These are phyloP conservation scores for Pythium rhizo-oryzae DNA, from an alignment of 352 stramenopile species.

Conservation along the genomic window DNA sequence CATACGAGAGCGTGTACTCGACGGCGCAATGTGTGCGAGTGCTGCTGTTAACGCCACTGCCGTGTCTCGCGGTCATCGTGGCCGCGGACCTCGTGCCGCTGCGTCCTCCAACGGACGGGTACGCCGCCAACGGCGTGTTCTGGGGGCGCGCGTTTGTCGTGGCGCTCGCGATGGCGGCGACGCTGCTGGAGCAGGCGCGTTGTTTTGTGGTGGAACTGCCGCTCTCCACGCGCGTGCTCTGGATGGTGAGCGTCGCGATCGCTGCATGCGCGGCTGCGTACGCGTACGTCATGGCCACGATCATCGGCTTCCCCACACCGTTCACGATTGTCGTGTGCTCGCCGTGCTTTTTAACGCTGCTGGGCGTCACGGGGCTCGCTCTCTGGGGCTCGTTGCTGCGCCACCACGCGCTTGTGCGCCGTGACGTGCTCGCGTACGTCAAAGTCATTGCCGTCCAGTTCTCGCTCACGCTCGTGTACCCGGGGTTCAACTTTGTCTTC, in stretches of 20 bases:
- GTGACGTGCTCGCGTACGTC: neutral
- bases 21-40: neutral
- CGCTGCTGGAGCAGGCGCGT: slow-evolving; percentile 2
- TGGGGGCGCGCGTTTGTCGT: neutral
- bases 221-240: neutral
- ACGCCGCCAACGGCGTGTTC: neutral
- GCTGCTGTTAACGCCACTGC: too few relatives aligned
- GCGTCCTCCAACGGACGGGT: neutral
- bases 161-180: neutral
- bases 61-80: neutral
- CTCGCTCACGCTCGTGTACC: slow-evolving; percentile 6
- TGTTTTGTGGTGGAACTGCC: neutral
- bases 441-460: slow-evolving; percentile 2
- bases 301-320: slow-evolving; percentile 4
- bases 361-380: too few relatives aligned
- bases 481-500: slow-evolving; percentile 20
- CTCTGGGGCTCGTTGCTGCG: neutral
- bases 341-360: too few relatives aligned
- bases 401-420: neutral
- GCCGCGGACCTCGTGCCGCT: slow-evolving; percentile 4
- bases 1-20: neutral
- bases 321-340: slow-evolving; percentile 26
- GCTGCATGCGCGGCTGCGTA: neutral
- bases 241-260: neutral
- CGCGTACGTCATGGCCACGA: neutral